Conservation (phyloP, 1,284 basidiomycete species). For the Ustilago loliicola region DNA sequence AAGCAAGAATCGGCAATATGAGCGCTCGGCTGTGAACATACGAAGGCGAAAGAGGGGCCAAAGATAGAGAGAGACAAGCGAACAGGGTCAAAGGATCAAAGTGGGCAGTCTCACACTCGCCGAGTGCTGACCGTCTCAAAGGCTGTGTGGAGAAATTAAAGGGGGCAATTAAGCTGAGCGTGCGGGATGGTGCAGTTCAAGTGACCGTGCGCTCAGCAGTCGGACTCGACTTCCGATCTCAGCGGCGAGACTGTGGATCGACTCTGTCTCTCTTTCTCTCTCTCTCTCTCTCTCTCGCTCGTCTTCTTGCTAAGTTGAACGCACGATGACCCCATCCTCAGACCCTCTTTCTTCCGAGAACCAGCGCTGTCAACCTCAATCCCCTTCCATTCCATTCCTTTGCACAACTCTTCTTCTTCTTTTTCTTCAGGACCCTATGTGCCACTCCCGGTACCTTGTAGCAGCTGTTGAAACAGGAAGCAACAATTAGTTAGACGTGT, state of each 20-base stretch:
- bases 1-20: conserved; percentile 18
- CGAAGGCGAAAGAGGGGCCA: not conserved
- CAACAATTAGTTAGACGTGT: too few relatives aligned
- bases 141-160: not conserved
- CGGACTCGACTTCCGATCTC: conserved; percentile 20
- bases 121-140: too few relatives aligned
- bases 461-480: too few relatives aligned
- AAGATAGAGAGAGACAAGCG: not conserved
- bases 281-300: too few relatives aligned
- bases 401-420: not conserved
- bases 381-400: too few relatives aligned
- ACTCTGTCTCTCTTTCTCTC: not conserved
- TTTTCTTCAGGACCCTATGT: too few relatives aligned
- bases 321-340: conserved; percentile 10
- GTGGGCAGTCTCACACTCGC: too few relatives aligned
- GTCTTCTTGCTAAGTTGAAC: too few relatives aligned
- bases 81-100: not conserved
- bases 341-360: not conserved
- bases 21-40: conserved; percentile 5
- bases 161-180: not conserved
- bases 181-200: too few relatives aligned
- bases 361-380: too few relatives aligned
- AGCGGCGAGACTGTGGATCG: not conserved
- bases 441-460: too few relatives aligned
- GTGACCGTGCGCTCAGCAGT: not conserved